phyloP scores from a whole-genome alignment of 2,329 filamentous ascomycete species.

The Talaromyces sp. region DNA sequence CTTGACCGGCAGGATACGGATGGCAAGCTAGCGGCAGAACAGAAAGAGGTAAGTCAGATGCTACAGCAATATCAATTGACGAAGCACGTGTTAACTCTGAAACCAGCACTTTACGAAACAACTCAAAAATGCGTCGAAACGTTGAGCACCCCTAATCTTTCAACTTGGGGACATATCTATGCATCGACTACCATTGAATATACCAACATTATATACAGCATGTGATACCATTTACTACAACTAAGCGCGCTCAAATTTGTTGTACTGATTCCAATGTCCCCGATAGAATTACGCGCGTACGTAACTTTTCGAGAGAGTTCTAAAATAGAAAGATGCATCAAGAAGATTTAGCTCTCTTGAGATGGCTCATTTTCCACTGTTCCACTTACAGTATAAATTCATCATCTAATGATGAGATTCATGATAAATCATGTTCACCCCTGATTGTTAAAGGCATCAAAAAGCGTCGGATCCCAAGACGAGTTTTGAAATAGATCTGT shows the following conservation, averaged over 20 bases:
- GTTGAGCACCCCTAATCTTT: slow-evolving; percentile 20
- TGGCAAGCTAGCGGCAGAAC: slow-evolving; percentile 59
- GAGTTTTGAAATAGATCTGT: slow-evolving; percentile 33
- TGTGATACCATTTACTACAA: slow-evolving; percentile 13
- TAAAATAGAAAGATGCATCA: background rate
- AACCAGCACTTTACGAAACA: slow-evolving; percentile 41
- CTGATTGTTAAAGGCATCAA: slow-evolving; percentile 31
- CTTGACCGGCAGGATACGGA: slow-evolving; percentile 39
- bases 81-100: slow-evolving; percentile 19
- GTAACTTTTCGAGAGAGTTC: background rate
- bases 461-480: slow-evolving; percentile 30
- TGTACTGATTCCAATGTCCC: background rate
- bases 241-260: background rate
- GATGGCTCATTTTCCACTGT: background rate
- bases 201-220: slow-evolving; percentile 9
- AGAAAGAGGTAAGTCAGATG: slow-evolving; percentile 53
- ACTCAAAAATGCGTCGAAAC: slow-evolving; percentile 36
- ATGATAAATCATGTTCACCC: slow-evolving; percentile 14
- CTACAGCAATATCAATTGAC: background rate
- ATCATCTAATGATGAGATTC: background rate
- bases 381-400: background rate
- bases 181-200: background rate
- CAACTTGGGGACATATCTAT: background rate
- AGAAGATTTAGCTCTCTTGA: no score
- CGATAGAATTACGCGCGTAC: background rate